Base-by-base conservation (phyloP, 768 basidiomycete species). In the Boletus sp. region DNA sequence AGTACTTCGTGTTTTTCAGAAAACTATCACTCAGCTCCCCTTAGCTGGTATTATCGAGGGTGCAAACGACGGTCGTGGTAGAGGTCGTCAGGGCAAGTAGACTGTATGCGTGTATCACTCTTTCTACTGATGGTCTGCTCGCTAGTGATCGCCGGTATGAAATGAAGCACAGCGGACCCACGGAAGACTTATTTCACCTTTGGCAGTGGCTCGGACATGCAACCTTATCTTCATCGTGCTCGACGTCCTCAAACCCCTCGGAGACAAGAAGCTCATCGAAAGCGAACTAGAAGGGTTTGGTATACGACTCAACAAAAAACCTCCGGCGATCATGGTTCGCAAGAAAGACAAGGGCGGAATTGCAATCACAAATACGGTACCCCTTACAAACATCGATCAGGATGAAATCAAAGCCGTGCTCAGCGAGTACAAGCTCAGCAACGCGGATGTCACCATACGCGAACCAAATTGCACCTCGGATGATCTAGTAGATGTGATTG, bases 191-290 rank as follows among this genome's bases (percentile, higher is more conserved):
- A 18, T 51, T 54, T 47, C 35, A 29, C 33, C 30, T 30, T 47
- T 42, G 44, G 30, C 75, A 92, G 97, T 99, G 62, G 96, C 97
- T 8, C 86, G 97, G 57, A 98, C 97, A 40, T 98, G 97, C 73
- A 93, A 98, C 72, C 86, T 98, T 36, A 98, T 99, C 58, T 98
- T 98, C 75, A 98, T 99, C 71, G 91, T 98, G 30, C 84, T 99
- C 48, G 97, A 99, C 67, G 97, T 99, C 29, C 83, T 97, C 36
- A 99, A 98, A 76, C 97, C 97, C n/a, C 83, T 98, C 17, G 91
- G 89, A 28, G 96, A 98, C 78, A 94, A 97, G 68, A 89, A 82
- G 56, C 76, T 97, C 65, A 92, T 99, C 56, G 94, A 98, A 74
- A 67, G 79, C 35, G 97, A 99, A 72, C 76, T 99, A 57, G 97